Conservation (phyloP, 1,139 yeast genomes). For the Arxiozyma slooffiae region DNA sequence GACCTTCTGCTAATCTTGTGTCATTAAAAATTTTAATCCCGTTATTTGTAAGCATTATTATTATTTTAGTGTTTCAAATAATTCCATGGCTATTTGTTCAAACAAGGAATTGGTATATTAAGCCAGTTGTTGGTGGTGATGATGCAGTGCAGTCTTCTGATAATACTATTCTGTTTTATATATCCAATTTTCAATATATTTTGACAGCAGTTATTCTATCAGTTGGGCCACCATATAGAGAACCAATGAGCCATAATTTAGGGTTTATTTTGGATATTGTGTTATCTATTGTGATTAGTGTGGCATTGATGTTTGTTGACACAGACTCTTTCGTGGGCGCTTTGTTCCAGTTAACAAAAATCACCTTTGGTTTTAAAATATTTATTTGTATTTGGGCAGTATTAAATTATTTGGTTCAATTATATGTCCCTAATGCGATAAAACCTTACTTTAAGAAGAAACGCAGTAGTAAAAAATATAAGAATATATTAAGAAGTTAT, state of each 20-base stretch:
- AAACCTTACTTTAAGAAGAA: conserved; percentile 30
- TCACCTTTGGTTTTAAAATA: conserved; percentile 44
- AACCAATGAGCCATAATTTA: conserved; percentile 54
- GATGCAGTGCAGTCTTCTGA: conserved; percentile 82
- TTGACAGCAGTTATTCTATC: conserved; percentile 72
- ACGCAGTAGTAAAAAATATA: conserved; percentile 32
- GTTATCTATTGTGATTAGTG: conserved; percentile 41
- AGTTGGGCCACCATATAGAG: conserved; percentile 92
- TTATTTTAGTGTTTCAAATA: conserved; percentile 57
- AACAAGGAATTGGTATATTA: conserved; percentile 60
- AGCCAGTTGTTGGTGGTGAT: conserved; percentile 77
- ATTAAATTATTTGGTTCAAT: conserved; percentile 40
- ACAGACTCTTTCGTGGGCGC: conserved; percentile 48
- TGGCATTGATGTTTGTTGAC: conserved; percentile 41
- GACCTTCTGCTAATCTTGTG: conserved; percentile 90
- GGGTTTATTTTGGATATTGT: conserved; percentile 63
- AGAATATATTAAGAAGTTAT: conserved; percentile 24
- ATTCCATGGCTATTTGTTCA: conserved; percentile 54
- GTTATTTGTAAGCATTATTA: conserved; percentile 57
- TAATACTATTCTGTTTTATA: conserved; percentile 73
- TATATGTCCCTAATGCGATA: conserved; percentile 28
- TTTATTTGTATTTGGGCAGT: conserved; percentile 40
- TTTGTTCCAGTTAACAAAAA: conserved; percentile 64
- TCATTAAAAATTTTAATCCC: conserved; percentile 82
- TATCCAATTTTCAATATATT: conserved; percentile 82